Percentiles rank a stretch among this genome's conserved stretches.
These are phyloP conservation scores for Pichia norvegensis DNA, from an alignment of 1,139 yeast species.

Conservation along the genomic window DNA sequence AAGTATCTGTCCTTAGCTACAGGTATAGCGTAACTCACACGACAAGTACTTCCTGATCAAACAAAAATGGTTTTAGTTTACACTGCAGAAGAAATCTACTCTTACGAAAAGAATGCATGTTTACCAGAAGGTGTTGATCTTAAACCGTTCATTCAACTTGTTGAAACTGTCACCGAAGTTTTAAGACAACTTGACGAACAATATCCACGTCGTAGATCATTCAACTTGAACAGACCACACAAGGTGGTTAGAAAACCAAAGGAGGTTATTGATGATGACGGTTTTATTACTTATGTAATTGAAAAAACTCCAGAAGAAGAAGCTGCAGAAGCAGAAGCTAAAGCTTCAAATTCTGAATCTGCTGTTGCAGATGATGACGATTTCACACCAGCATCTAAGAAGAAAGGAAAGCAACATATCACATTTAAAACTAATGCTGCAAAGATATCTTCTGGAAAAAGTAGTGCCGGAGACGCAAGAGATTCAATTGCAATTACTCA, in stretches of 20 bases:
- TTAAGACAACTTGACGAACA: constrained; percentile 23
- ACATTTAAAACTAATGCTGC: constrained; percentile 65
- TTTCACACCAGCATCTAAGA: constrained; percentile 25
- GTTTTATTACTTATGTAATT: constrained; percentile 59
- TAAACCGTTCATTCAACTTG: constrained; percentile 55
- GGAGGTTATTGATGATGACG: constrained; percentile 59
- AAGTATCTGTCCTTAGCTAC: not conserved
- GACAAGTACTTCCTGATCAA: not conserved
- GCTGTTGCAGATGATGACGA: constrained; percentile 32
- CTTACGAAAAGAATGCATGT: constrained; percentile 47
- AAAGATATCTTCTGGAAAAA: constrained; percentile 65
- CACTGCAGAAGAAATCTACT: constrained; percentile 62
- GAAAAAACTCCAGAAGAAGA: constrained; percentile 15
- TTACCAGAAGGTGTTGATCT: constrained; percentile 57
- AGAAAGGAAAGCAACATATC: constrained; percentile 34
- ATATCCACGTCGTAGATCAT: constrained; percentile 26
- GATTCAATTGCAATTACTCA: constrained; percentile 64
- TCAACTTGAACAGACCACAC: constrained; percentile 29
- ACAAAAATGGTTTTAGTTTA: constrained; percentile 28
- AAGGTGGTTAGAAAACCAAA: constrained; percentile 55
- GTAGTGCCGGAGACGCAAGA: constrained; percentile 54
- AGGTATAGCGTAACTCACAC: not conserved
- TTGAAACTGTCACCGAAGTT: constrained; percentile 50
- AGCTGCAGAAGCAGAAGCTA: constrained; percentile 31
- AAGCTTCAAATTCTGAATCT: constrained; percentile 27